phyloP scores from a whole-genome alignment of 2,329 filamentous ascomycete species.

The Penicillium crustosum region DNA sequence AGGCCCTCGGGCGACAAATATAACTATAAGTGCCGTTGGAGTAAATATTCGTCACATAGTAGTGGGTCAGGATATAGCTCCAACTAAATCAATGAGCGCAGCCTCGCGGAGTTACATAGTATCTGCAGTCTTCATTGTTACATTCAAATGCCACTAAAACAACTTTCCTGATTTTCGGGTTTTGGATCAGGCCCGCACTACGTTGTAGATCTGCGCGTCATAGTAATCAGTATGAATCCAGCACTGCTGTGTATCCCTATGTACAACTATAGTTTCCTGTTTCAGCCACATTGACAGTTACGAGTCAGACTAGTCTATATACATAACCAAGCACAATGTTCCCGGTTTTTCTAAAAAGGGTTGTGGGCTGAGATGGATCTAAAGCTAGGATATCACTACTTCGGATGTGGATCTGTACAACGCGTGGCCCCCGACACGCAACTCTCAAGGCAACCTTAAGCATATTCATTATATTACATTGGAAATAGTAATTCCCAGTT shows the following conservation, averaged over 20 bases:
- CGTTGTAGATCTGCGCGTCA: background rate
- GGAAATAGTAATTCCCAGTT: background rate
- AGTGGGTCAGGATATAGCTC: background rate
- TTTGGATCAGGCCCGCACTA: background rate
- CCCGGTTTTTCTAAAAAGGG: background rate
- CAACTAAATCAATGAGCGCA: background rate
- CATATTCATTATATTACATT: background rate
- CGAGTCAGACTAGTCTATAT: too few species aligned
- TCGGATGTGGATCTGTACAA: conserved; percentile 9
- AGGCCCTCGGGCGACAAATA: background rate
- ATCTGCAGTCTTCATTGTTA: conserved; percentile 3
- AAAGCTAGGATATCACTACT: background rate
- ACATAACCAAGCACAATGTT: background rate
- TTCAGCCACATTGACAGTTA: background rate
- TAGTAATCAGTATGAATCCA: background rate
- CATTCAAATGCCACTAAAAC: conserved; percentile 3
- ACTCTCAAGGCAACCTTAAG: conserved; percentile 2
- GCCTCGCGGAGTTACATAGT: background rate
- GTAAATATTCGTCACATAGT: background rate
- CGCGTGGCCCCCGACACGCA: conserved; percentile 15
- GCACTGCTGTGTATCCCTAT: background rate
- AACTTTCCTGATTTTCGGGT: background rate
- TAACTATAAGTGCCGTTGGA: background rate
- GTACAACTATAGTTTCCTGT: background rate
- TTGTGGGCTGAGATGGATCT: background rate